Conservation (phyloP, 495 filamentous ascomycete genomes). For the Aspergillus egyptiacus region DNA sequence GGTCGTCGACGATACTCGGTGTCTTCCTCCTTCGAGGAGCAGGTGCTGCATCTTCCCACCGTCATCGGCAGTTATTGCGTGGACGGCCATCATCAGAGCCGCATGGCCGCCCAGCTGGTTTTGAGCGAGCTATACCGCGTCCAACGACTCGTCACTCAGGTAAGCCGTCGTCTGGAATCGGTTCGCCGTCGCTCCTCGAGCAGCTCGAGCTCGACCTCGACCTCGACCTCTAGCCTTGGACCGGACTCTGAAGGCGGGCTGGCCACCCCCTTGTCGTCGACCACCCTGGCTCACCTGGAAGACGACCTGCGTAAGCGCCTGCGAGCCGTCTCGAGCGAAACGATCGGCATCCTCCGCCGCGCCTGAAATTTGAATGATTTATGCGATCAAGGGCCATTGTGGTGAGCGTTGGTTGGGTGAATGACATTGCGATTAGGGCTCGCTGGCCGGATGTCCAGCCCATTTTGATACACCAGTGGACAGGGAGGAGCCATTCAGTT, state of each 20-base stretch:
- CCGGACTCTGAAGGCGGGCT: not conserved
- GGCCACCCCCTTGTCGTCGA: not conserved
- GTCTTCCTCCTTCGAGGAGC: slow-evolving; percentile 2
- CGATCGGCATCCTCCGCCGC: slow-evolving; percentile 7
- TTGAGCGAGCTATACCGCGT: slow-evolving; percentile 38
- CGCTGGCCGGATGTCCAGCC: too few relatives aligned
- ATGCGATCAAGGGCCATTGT: not conserved
- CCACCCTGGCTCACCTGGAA: not conserved
- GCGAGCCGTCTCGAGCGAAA: slow-evolving; percentile 5
- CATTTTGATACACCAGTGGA: too few relatives aligned
- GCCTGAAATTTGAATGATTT: not conserved
- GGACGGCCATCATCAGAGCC: slow-evolving; percentile 20
- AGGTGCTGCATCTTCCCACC: not conserved
- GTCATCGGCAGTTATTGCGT: slow-evolving; percentile 14
- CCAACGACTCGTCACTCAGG: slow-evolving; percentile 22
- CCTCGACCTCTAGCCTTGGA: not conserved
- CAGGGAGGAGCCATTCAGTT: too few relatives aligned
- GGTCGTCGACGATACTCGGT: not conserved
- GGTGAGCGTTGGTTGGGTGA: too few relatives aligned
- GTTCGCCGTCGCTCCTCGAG: not conserved
- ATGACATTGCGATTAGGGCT: too few relatives aligned
- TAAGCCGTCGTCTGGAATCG: not conserved
- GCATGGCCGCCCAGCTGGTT: slow-evolving; percentile 31
- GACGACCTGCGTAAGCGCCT: slow-evolving; percentile 9
- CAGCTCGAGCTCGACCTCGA: not conserved